Conservation (phyloP, 1,284 basidiomycete species). For the Austroboletus novae-zelandiae region DNA sequence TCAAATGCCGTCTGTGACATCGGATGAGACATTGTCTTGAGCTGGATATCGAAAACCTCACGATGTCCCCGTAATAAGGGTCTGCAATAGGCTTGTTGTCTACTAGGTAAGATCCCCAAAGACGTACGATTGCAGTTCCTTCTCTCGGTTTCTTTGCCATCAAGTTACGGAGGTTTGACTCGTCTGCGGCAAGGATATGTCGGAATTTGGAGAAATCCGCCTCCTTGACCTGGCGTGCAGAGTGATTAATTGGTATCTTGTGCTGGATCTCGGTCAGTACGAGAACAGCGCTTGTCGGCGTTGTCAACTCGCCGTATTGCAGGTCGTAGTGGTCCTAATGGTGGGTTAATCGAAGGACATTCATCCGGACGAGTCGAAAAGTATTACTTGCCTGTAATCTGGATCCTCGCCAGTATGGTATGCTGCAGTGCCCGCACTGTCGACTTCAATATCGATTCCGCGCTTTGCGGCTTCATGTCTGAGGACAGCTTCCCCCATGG, state of each 20-base stretch:
- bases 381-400: conserved; percentile 56
- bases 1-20: conserved; percentile 48
- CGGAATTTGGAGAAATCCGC: conserved; percentile 65
- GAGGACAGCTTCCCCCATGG: conserved; percentile 79
- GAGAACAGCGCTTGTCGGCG: not conserved
- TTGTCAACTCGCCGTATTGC: conserved; percentile 49
- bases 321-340: conserved; percentile 56
- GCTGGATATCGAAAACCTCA: conserved; percentile 32
- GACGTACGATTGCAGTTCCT: conserved; percentile 55
- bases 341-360: too few relatives aligned
- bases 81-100: conserved; percentile 65
- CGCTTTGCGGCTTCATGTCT: conserved; percentile 53
- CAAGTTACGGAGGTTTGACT: conserved; percentile 59
- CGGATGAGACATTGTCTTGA: not conserved
- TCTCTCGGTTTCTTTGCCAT: conserved; percentile 50
- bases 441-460: conserved; percentile 60
- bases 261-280: conserved; percentile 39
- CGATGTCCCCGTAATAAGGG: conserved; percentile 72
- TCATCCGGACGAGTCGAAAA: too few relatives aligned
- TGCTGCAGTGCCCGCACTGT: conserved; percentile 70
- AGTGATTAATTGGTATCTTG: conserved; percentile 57
- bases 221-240: conserved; percentile 54
- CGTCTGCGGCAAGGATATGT: conserved; percentile 71
- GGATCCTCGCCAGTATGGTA: conserved; percentile 74
- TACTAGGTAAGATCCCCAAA: conserved; percentile 70